Percentiles rank a stretch among this genome's conserved stretches.
phyloP scores from a whole-genome alignment of 2,329 filamentous ascomycete species.

The Ascochyta lentis region DNA sequence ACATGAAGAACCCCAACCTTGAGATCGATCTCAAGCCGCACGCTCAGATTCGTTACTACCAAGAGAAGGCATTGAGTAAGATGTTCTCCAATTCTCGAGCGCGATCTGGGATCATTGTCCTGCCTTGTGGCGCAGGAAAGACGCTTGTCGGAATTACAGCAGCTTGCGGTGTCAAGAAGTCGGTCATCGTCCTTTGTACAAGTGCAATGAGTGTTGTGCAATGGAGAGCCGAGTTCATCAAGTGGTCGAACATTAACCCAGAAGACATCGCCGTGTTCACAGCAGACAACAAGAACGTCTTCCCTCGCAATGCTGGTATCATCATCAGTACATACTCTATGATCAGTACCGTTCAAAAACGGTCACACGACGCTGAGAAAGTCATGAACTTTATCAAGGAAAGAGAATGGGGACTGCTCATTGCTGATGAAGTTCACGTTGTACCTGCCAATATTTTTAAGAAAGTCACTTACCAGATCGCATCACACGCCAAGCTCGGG shows the following conservation, averaged over 20 bases:
- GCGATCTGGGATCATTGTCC: conserved; percentile 95
- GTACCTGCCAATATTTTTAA: conserved; percentile 96
- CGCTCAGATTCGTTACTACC: conserved; percentile 90
- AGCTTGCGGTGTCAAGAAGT: conserved; percentile 97
- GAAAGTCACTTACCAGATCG: conserved; percentile 90
- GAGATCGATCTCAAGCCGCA: conserved; percentile 92
- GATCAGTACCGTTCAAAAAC: conserved; percentile 89
- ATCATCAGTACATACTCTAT: conserved; percentile 98
- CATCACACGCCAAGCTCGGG: conserved; percentile 93
- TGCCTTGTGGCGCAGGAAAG: conserved; percentile 96
- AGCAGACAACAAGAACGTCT: conserved; percentile 85
- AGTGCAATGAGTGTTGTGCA: conserved; percentile 98
- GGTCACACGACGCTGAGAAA: conserved; percentile 91
- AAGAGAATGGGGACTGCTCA: conserved; percentile 96
- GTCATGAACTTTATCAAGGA: conserved; percentile 94
- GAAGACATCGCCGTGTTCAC: conserved; percentile 95
- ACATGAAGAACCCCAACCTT: conserved; percentile 85
- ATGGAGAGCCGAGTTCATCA: conserved; percentile 95
- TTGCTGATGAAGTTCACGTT: conserved; percentile 97
- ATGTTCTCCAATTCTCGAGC: conserved; percentile 99
- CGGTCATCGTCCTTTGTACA: conserved; percentile 91
- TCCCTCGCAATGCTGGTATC: conserved; percentile 89
- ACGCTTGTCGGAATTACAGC: conserved; percentile 98
- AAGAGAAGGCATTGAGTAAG: conserved; percentile 96
- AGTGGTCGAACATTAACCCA: conserved; percentile 98